phyloP scores from a whole-genome alignment of 306 rosid genomes.

The Glycyrrhiza uralensis region DNA sequence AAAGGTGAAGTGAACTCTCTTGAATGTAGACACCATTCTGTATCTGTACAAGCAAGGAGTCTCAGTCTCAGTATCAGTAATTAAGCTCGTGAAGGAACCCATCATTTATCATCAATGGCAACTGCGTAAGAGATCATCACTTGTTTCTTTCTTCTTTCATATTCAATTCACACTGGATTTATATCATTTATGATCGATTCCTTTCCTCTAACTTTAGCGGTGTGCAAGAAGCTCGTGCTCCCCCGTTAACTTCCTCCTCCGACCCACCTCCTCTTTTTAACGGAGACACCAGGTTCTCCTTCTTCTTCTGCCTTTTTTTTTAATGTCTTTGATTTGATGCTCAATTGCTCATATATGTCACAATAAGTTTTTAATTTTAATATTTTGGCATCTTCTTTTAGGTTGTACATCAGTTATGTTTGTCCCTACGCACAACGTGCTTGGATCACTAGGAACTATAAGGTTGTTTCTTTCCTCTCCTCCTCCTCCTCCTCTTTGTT shows the following conservation, averaged over 20 bases:
- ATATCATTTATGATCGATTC: background rate
- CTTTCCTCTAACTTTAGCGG: background rate
- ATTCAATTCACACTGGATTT: background rate
- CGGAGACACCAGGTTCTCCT: constrained; percentile 60
- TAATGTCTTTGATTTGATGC: background rate
- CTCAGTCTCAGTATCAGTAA: too few species aligned
- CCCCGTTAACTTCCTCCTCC: constrained; percentile 47
- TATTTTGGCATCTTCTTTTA: background rate
- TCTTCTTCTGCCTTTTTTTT: background rate
- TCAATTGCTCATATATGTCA: background rate
- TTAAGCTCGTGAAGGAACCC: background rate
- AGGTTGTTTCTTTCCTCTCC: constrained; percentile 58
- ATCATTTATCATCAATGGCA: constrained; percentile 29
- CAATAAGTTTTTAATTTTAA: background rate
- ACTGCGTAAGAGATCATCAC: constrained; percentile 12
- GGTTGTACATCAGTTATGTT: constrained; percentile 44
- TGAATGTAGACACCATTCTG: background rate
- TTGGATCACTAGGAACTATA: constrained; percentile 78
- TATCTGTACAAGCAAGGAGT: too few species aligned
- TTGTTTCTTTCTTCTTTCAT: background rate
- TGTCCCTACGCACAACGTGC: constrained; percentile 76
- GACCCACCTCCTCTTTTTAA: constrained; percentile 63
- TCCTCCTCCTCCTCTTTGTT: background rate
- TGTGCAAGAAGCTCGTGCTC: constrained; percentile 28
- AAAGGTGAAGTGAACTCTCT: too few species aligned